Evolutionary conservation across 352 stramenopile species (phyloP).

Genomic region (Globisporangium carolinianum): DNA sequence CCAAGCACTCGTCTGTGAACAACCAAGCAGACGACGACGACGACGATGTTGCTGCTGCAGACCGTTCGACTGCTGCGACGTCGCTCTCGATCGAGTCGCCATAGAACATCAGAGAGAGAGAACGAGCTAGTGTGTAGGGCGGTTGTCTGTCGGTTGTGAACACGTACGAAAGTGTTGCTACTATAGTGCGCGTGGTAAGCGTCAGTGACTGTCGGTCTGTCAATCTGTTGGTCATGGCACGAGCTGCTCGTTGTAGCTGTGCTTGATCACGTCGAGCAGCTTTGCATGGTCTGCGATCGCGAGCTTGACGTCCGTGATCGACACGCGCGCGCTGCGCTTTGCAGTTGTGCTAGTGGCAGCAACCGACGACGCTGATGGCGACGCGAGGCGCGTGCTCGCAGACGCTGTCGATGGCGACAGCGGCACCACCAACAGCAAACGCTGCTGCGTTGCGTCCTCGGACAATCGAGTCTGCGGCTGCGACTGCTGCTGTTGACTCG

Average conservation of each 20-base stretch:
- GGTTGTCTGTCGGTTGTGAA: no score
- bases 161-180: neutral
- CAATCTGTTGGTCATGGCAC: neutral
- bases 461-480: neutral
- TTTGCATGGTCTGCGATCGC: conserved; percentile 48
- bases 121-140: no score
- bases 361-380: neutral
- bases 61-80: neutral
- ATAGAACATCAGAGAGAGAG: neutral
- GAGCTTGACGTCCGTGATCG: conserved; percentile 36
- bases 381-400: neutral
- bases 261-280: conserved; percentile 37
- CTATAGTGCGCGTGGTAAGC: no score
- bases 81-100: neutral
- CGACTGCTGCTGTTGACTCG: neutral
- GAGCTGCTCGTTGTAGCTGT: conserved; percentile 26
- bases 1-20: neutral
- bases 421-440: neutral
- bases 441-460: neutral
- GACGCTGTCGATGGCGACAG: conserved; percentile 4
- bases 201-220: no score
- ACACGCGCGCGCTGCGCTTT: neutral
- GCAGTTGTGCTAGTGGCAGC: neutral
- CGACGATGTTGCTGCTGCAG: neutral
- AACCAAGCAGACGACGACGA: conserved; percentile 4